Evolutionary conservation across 257 asterid genomes (phyloP).

Genomic region (Henckelia pumila): DNA sequence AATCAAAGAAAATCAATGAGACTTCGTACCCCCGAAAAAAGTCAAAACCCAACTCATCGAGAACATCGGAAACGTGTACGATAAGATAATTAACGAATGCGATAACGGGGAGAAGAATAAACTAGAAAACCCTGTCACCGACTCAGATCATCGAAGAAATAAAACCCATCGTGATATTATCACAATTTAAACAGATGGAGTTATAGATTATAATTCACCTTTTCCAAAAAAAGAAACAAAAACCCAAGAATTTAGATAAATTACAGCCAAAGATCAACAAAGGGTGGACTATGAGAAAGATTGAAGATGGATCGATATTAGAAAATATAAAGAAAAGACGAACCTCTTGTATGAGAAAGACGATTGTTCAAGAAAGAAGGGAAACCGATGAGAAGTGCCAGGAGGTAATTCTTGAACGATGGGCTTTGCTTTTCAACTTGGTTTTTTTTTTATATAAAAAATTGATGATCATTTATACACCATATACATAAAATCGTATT

Average conservation of each 20-base stretch:
- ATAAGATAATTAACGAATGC: neutral
- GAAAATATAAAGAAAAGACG: neutral
- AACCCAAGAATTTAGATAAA: neutral
- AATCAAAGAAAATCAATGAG: neutral
- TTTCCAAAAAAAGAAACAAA: neutral
- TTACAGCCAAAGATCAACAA: slow-evolving; percentile 1
- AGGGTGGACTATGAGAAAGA: slow-evolving; percentile 2
- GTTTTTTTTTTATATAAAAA: slow-evolving; percentile 28
- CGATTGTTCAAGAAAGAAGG: slow-evolving; percentile 14
- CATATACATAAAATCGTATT: neutral
- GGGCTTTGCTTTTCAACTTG: slow-evolving; percentile 29
- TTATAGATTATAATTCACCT: neutral
- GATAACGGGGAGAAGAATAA: neutral
- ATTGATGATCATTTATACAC: neutral
- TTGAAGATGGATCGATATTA: neutral
- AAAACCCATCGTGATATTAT: neutral
- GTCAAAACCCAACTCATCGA: neutral
- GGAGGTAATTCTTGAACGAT: slow-evolving; percentile 28
- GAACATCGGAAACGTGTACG: neutral
- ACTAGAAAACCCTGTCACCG: neutral
- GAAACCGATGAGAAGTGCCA: slow-evolving; percentile 12
- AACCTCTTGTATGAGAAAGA: slow-evolving; percentile 27
- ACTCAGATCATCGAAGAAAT: neutral
- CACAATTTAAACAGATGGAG: too few relatives aligned
- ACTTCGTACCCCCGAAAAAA: neutral